Evolutionary conservation across 2,329 filamentous ascomycete species (phyloP), one percentile per base, ranked within the genome.

Genomic region (Clarireedia paspali): DNA sequence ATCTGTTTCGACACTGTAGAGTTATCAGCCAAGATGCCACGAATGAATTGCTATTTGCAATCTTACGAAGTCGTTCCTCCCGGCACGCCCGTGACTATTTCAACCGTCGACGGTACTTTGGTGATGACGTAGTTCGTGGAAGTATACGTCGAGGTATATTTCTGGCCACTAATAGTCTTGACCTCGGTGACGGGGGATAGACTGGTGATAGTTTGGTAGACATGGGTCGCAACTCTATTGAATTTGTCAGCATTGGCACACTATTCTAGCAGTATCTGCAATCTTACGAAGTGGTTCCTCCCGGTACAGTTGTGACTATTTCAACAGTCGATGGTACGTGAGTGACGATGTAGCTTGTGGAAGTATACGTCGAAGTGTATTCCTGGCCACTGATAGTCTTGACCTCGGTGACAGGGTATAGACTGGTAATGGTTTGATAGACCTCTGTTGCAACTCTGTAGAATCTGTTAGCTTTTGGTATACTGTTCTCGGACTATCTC

Each of bases 101-200:
- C 40, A 12, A 50, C 44, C 20, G 62, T 61, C 2, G 60, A 55
- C 9, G 61, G 36, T 6, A 56, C 45, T 6, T 64, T 66, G 17
- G 57, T 60, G 55, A 59, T 58, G 17, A 64, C 51, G 0, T 61
- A 63, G 14, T 61, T 66, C 6, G 59, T 63, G 5, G 38, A 36
- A 1, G 61, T 66, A 26, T 57, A 64, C 2, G 62, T 64, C 7
- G 57, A 65, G 5, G 72, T 69, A 0, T 73, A 65, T 3, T 70
- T 71, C 42, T 68, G 64, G 27, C 77, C 77, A 26, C 61, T 69
- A 1, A 77, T 55, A 1, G 74, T 76, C 67, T 72, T 73, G 36
- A 74, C 76, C 64, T 75, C 70, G 0, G 75, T 78, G 7, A 79
- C 64, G 4, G 75, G 73, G 63, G 72, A 75, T 14, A 75, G 65